Base-by-base conservation (phyloP, 768 basidiomycete genomes). In the Lyophyllum atratum region DNA sequence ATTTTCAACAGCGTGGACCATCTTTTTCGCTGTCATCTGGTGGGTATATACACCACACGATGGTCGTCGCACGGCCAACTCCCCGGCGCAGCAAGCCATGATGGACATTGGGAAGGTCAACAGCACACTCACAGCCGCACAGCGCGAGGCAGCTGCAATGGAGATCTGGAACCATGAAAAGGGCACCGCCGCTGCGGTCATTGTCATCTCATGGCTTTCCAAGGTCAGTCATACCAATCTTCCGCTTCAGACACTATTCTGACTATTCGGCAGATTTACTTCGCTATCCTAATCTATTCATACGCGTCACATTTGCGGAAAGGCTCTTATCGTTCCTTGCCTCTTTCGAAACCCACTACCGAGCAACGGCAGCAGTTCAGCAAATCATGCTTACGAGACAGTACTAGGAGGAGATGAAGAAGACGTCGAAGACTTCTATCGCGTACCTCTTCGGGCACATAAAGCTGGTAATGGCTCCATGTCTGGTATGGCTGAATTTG, bases 11-110 rank as follows among this genome's bases (percentile, higher is more conserved):
- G 75, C 88, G 0, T 98, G 93, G 90, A 95, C 94, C n/a, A 80
- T 90, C 40, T 91, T 92, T 67, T 98, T 99, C 61, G 91, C 87
- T 37, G 81, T 93, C 21, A 75, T 81, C 39, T 99, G 95, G 96
- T 99, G 93, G 89, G 72, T 85, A 31, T 90, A 90, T 74, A 90
- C 86, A 1, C 90, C 95, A 0, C 97, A 99, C 68, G 95, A 99
- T 64, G 97, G 97, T 5, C 80, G 79, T 22, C 84, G 86, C 1
- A 82, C 85, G 31, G 82, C 83, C 59, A 92, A 96, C 70, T 98
- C 95, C 1, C 79, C 81, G 26, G 96, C 97, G 10, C 97, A 99
- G 72, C 75, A 92, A 68, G 89, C 86, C 40, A 84, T 99, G 70
- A 89, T 93, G 69, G 77, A 86, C 37, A 78, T 78, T 42, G 84